Conservation (phyloP, 1,284 basidiomycete species). For the Rhodofomes roseus region DNA sequence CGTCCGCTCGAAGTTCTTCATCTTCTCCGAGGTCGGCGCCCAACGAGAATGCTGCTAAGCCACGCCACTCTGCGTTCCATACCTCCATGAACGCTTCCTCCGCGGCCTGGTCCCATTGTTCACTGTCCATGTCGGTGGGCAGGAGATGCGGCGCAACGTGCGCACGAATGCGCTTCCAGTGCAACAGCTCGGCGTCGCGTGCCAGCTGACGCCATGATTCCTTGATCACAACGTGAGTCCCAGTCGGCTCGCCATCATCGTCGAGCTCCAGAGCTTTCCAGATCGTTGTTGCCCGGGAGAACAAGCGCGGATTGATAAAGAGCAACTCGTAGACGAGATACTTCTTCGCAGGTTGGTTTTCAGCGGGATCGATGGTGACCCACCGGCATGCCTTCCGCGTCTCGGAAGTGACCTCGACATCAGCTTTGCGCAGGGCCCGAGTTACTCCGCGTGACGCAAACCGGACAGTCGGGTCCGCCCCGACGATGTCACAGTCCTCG, state of each 20-base stretch:
- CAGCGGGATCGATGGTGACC: not conserved
- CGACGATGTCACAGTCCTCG: not conserved
- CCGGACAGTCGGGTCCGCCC: not conserved
- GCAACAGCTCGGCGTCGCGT: constrained; percentile 5
- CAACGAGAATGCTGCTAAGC: not conserved
- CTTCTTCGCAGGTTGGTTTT: not conserved
- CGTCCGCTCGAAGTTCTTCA: not conserved
- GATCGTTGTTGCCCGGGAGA: constrained; percentile 12
- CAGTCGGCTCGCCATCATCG: not conserved
- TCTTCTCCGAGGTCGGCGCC: not conserved
- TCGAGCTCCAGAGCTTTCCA: constrained; percentile 6
- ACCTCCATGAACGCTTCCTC: not conserved
- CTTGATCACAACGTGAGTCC: constrained; percentile 10
- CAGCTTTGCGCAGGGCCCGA: not conserved
- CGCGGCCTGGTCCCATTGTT: too few relatives aligned
- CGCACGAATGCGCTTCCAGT: not conserved
- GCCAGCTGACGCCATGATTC: constrained; percentile 14
- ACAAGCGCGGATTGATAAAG: constrained; percentile 11
- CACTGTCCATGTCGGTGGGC: too few relatives aligned
- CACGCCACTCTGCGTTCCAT: not conserved
- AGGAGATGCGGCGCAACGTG: not conserved
- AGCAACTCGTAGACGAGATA: constrained; percentile 9
- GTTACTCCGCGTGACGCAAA: too few relatives aligned
- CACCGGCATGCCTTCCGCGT: not conserved
- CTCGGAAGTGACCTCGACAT: not conserved